A percentile compares a stretch with the other conserved stretches of the same genome.
Conservation (phyloP, 345 rosid genomes). For the Populus pruinosa region DNA sequence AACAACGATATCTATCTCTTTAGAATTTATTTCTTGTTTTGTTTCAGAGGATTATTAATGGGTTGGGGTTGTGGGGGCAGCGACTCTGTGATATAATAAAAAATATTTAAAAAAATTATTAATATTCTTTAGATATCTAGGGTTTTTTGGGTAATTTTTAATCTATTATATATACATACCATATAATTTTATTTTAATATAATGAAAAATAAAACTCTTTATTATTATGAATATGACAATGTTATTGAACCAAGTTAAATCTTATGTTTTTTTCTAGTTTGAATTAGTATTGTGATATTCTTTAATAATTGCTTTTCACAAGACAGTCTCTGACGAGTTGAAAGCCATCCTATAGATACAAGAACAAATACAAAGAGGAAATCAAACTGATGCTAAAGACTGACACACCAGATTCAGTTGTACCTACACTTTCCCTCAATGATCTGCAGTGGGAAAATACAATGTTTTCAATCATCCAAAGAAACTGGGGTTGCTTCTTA, state of each 20-base stretch:
- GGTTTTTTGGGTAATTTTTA: no score
- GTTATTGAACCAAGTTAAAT: no score
- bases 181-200: not conserved
- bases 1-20: no score
- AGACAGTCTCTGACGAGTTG: slow-evolving; percentile 50
- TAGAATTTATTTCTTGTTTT: not conserved
- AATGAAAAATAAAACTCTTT: not conserved
- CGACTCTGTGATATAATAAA: not conserved
- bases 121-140: no score
- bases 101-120: no score
- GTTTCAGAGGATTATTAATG: not conserved
- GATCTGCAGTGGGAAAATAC: slow-evolving; percentile 51
- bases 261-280: no score
- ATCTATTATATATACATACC: no score
- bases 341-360: slow-evolving; percentile 54
- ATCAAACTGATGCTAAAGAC: not conserved
- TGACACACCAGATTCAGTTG: slow-evolving; percentile 46
- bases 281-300: no score
- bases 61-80: no score
- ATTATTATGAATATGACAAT: no score
- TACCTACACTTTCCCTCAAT: slow-evolving; percentile 51
- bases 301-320: not conserved
- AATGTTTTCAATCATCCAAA: not conserved
- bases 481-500: not conserved
- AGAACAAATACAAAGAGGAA: not conserved